A percentile compares a stretch with the other conserved stretches of the same genome.
phyloP scores from a whole-genome alignment of 257 asterid species.

The Ajuga chamaepitys region DNA sequence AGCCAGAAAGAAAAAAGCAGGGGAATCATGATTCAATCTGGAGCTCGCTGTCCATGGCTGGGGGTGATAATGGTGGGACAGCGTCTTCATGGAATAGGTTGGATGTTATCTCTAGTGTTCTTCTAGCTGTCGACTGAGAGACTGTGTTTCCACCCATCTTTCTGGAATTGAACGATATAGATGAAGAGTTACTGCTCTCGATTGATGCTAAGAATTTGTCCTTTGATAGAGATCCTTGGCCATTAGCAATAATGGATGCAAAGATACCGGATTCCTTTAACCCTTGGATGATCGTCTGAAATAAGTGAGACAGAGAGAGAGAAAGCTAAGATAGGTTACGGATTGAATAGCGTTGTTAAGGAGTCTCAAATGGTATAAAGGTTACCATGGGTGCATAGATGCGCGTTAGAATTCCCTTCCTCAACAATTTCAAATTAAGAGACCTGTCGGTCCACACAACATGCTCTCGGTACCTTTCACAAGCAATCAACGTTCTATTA shows the following conservation, averaged over 20 bases:
- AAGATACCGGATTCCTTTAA: conserved; percentile 79
- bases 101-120: conserved; percentile 27
- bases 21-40: conserved; percentile 39
- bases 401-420: conserved; percentile 91
- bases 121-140: conserved; percentile 50
- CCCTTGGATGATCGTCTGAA: conserved; percentile 84
- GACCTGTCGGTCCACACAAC: conserved; percentile 86
- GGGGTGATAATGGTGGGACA: conserved; percentile 82
- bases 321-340: background rate
- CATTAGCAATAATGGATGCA: conserved; percentile 54
- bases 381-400: conserved; percentile 97
- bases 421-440: conserved; percentile 67
- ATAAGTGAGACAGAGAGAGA: background rate
- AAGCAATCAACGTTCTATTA: too few relatives aligned
- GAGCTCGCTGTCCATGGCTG: conserved; percentile 40
- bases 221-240: conserved; percentile 44
- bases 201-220: conserved; percentile 66
- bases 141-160: conserved; percentile 45
- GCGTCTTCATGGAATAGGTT: conserved; percentile 42
- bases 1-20: conserved; percentile 50
- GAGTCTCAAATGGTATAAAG: background rate
- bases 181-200: conserved; percentile 50
- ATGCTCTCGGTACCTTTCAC: conserved; percentile 84
- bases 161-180: conserved; percentile 50
- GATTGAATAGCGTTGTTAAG: background rate